Percentiles rank a stretch among this genome's conserved stretches.
Evolutionary conservation across 2,329 filamentous ascomycete species (phyloP).

Genomic region (Coniochaeta sp.): DNA sequence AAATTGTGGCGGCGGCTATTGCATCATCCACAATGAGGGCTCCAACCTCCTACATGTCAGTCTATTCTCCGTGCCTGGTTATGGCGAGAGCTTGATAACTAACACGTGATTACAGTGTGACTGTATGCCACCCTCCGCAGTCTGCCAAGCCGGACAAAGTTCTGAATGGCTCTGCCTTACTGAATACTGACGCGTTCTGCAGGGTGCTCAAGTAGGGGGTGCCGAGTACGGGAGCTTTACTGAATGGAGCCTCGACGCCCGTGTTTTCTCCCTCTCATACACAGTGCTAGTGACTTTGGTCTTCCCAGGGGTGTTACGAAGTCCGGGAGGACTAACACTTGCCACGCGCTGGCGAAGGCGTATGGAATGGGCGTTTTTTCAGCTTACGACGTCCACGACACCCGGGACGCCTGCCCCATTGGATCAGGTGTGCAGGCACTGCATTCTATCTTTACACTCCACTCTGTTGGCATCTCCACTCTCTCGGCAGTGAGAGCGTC

Average conservation of each 20-base stretch:
- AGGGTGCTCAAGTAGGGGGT: constrained; percentile 30
- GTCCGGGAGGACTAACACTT: no score
- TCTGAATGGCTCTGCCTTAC: neutral
- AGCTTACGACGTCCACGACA: neutral
- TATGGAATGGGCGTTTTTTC: neutral
- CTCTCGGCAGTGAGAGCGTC: neutral
- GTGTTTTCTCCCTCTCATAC: neutral
- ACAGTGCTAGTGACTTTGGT: no score
- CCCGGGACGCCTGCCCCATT: neutral
- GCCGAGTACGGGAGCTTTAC: constrained; percentile 14
- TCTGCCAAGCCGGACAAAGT: neutral
- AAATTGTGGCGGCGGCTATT: constrained; percentile 73
- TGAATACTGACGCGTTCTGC: constrained; percentile 7
- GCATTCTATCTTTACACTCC: neutral
- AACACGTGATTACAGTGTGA: constrained; percentile 30
- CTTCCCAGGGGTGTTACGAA: no score
- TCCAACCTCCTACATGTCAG: constrained; percentile 57
- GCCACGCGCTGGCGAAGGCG: neutral
- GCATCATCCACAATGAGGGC: constrained; percentile 74
- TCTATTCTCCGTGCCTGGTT: constrained; percentile 6
- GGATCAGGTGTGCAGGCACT: neutral
- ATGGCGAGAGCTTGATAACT: neutral
- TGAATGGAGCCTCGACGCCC: constrained; percentile 2
- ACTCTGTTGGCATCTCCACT: neutral
- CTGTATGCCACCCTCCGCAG: constrained; percentile 25